These are phyloP conservation scores for Myxozyma mucilagina DNA, from an alignment of 805 yeast genomes.

Conservation along the genomic window DNA sequence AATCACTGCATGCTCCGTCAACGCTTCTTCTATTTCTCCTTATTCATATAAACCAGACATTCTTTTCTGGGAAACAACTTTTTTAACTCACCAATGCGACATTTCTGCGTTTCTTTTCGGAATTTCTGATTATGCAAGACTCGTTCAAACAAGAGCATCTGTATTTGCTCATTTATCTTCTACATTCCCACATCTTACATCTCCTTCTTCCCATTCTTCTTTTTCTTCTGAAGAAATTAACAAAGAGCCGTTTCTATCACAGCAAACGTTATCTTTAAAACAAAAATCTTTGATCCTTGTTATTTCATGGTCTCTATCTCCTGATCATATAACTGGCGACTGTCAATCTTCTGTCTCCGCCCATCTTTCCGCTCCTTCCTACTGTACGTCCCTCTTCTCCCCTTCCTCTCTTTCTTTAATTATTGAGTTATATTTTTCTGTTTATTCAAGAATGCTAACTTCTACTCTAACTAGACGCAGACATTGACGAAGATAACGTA, in stretches of 20 bases:
- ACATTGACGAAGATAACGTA: constrained; percentile 8
- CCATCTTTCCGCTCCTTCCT: constrained; percentile 7
- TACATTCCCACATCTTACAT: constrained; percentile 8
- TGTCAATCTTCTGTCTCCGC: constrained; percentile 12
- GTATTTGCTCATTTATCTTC: constrained; percentile 5
- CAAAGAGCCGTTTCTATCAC: too few species aligned
- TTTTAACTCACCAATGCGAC: constrained; percentile 2
- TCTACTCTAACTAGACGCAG: constrained; percentile 13
- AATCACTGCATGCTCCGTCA: constrained; percentile 8
- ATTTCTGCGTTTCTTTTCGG: constrained; percentile 26
- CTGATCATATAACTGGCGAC: constrained; percentile 24
- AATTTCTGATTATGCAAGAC: constrained; percentile 16
- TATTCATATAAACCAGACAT: constrained; percentile 13
- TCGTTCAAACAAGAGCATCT: constrained; percentile 7
- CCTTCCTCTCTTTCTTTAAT: neutral
- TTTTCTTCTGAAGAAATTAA: too few species aligned
- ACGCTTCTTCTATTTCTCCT: constrained; percentile 6
- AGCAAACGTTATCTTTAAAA: neutral
- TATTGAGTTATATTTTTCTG: too few species aligned
- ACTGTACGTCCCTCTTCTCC: constrained; percentile 9
- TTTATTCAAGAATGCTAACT: too few species aligned
- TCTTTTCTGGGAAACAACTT: neutral
- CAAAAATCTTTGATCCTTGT: constrained; percentile 9
- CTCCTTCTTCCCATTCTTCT: too few species aligned
- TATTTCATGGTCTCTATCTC: constrained; percentile 19